These are phyloP conservation scores for Basidiobolus meristosporus DNA, from an alignment of 371 early-diverging fungal species.

Conservation along the genomic window DNA sequence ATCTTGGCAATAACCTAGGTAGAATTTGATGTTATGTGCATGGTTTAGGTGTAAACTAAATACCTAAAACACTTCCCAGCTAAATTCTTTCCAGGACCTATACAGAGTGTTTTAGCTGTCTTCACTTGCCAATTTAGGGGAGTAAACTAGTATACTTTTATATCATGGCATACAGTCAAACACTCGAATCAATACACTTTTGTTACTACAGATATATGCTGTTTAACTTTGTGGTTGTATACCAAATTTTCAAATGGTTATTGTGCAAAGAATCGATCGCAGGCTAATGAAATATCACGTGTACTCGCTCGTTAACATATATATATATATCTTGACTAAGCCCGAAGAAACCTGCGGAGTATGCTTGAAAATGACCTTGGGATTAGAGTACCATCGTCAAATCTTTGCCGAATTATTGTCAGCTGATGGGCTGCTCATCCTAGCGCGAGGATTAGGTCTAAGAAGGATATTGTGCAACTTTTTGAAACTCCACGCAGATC, in stretches of 20 bases:
- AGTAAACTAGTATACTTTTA: neutral
- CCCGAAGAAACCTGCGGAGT: too few species aligned
- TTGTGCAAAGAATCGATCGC: neutral
- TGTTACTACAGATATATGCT: neutral
- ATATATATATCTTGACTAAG: constrained; percentile 1
- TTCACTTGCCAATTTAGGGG: neutral
- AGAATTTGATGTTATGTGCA: neutral
- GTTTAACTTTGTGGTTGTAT: neutral
- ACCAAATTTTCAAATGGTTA: neutral
- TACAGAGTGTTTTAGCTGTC: neutral
- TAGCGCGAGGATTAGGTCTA: constrained; percentile 68
- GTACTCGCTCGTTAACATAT: neutral
- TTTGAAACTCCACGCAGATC: constrained; percentile 45
- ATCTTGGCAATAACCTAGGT: too few species aligned
- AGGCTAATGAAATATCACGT: neutral
- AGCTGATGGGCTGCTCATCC: constrained; percentile 67
- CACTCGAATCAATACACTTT: neutral
- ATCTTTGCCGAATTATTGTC: constrained; percentile 43
- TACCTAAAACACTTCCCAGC: neutral
- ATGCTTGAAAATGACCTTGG: constrained; percentile 8
- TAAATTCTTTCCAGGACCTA: neutral
- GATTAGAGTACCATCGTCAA: constrained; percentile 43
- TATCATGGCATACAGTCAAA: too few species aligned
- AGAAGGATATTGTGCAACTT: constrained; percentile 40
- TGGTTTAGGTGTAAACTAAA: neutral